Conservation (phyloP, 2,329 filamentous ascomycete genomes). For the Zasmidium cellare region DNA sequence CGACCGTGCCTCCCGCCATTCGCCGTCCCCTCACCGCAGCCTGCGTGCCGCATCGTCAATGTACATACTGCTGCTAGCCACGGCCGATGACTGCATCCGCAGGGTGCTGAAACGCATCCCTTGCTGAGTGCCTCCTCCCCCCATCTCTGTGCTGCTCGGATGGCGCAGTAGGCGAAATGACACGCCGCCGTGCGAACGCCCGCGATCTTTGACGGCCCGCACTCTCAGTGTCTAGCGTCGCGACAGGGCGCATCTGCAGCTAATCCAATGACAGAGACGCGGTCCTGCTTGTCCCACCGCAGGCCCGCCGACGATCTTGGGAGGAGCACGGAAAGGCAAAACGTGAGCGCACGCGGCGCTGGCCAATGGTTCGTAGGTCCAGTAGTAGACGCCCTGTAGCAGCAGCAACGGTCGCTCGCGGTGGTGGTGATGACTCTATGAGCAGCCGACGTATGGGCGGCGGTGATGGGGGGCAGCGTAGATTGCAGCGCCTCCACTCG, state of each 20-base stretch:
- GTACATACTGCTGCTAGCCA: not conserved
- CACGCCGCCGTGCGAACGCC: constrained; percentile 16
- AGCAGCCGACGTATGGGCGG: not conserved
- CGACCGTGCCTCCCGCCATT: no score
- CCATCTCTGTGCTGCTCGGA: constrained; percentile 2
- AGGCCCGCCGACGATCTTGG: constrained; percentile 11
- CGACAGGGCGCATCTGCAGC: constrained; percentile 14
- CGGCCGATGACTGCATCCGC: not conserved
- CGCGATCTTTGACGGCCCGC: constrained; percentile 13
- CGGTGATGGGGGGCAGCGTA: not conserved
- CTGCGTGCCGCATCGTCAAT: not conserved
- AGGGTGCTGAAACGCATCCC: constrained; percentile 4
- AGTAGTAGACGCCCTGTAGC: not conserved
- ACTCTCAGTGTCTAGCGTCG: constrained; percentile 9
- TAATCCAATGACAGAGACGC: constrained; percentile 11
- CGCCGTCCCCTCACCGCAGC: no score
- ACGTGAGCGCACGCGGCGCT: not conserved
- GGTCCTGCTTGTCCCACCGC: not conserved
- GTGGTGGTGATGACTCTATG: not conserved
- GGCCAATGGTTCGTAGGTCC: constrained; percentile 7
- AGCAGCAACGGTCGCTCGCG: not conserved
- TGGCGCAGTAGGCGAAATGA: constrained; percentile 23
- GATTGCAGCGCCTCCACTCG: not conserved
- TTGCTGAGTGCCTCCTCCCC: not conserved
- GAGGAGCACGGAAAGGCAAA: constrained; percentile 2